Evolutionary conservation across 345 rosid species (phyloP), one percentile per base, ranked within the genome.

Genomic region (Bruguiera gymnorhiza): DNA sequence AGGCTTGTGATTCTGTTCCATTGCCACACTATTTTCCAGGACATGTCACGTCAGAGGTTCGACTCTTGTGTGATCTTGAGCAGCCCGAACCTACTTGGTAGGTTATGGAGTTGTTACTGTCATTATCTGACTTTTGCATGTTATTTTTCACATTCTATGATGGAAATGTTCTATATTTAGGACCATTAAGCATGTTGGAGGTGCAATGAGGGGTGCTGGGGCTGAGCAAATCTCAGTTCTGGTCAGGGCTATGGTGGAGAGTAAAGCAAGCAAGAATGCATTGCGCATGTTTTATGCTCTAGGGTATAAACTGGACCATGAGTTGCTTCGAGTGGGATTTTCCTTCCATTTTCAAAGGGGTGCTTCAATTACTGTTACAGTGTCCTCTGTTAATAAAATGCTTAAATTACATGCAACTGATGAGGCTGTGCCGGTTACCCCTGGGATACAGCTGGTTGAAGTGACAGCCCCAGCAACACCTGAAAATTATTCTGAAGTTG

Each of bases 191-290:
- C 97, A 95, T 82, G 83, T 95, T 75, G 99, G 99, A 6, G 97
- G 97, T 78, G 80, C 97, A 9, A 77, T 92, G 92, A 82, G 96
- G 74, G 97, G 99, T 62, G 85, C 96, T 24, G 97, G 97, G 63
- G 99, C 97, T 23, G 97, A 95, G 62, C 97, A 95, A 78, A 79
- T 95, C 67, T 84, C 96, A 21, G 93, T 92, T 73, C 78, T 95
- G 60, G 97, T 95, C 0, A 84, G 97, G 80, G 82, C 75, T 52
- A 85, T 86, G 97, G 80, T 90, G 59, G 97, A 92, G 63, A 92
- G 99, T 78, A 95, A 90, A 88, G 94, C 88, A n/a, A 92, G 97
- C 93, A 92, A 90, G 90, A 92, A 91, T 32, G 96, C 84, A 10
- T 80, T 92, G 63, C 86, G 88, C 10, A 69, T 90, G 65, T 95